Percentiles rank a stretch among this genome's conserved stretches.
These are phyloP conservation scores for Pseudocercospora macadamiae DNA, from an alignment of 2,329 filamentous ascomycete genomes.

Conservation along the genomic window DNA sequence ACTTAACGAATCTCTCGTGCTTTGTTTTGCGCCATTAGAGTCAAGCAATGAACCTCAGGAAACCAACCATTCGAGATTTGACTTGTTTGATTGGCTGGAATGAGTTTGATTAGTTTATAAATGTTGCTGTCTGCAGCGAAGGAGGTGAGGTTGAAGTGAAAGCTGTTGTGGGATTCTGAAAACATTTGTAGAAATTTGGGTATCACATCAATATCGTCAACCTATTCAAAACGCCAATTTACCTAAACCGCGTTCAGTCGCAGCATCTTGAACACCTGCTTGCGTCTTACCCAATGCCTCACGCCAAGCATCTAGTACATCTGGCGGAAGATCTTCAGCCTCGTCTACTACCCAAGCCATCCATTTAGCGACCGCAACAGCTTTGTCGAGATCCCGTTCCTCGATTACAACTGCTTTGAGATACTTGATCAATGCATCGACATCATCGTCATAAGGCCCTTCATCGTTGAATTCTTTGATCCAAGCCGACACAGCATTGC, in stretches of 20 bases:
- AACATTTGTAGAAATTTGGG: too few relatives aligned
- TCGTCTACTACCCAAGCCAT: slow-evolving; percentile 45
- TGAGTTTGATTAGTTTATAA: too few relatives aligned
- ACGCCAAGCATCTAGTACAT: slow-evolving; percentile 38
- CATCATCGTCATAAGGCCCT: slow-evolving; percentile 79
- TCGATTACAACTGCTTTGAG: slow-evolving; percentile 70
- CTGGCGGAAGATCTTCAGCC: slow-evolving; percentile 20
- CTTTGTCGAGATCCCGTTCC: slow-evolving; percentile 79
- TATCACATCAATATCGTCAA: too few relatives aligned
- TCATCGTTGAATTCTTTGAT: slow-evolving; percentile 69
- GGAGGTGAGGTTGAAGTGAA: too few relatives aligned
- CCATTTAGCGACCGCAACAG: slow-evolving; percentile 70
- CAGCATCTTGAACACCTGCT: slow-evolving; percentile 46
- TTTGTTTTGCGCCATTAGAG: too few relatives aligned
- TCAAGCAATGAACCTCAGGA: too few relatives aligned
- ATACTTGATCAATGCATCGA: slow-evolving; percentile 73
- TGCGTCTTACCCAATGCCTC: slow-evolving; percentile 46
- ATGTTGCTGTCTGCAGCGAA: too few relatives aligned
- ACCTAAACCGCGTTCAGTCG: slow-evolving; percentile 50
- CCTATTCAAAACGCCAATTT: slow-evolving; percentile 43
- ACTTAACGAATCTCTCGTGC: too few relatives aligned
- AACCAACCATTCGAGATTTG: too few relatives aligned
- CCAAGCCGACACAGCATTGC: slow-evolving; percentile 77
- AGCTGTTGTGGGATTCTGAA: too few relatives aligned
- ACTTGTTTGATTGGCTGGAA: too few relatives aligned